These are phyloP conservation scores for Hibiscus mutabilis DNA, from an alignment of 345 rosid genomes.

Conservation along the genomic window DNA sequence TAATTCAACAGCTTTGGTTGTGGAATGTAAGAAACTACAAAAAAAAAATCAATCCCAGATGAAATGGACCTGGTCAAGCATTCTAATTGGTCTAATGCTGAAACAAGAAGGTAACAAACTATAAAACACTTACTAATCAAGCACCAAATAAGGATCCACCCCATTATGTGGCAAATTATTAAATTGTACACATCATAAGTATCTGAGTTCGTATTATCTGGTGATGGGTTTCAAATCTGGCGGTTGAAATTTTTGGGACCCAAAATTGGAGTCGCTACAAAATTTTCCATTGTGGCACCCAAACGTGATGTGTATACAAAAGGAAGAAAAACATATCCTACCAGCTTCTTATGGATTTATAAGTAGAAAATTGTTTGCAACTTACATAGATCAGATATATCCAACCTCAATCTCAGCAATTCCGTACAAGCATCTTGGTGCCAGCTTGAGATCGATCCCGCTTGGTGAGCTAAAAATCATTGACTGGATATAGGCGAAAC, in stretches of 20 bases:
- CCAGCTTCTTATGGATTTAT: slow-evolving; percentile 42
- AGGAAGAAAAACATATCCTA: slow-evolving; percentile 23
- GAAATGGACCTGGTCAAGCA: neutral
- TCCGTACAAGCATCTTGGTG: slow-evolving; percentile 64
- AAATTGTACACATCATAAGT: slow-evolving; percentile 4
- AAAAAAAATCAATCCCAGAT: neutral
- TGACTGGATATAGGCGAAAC: slow-evolving; percentile 37
- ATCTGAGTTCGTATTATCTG: slow-evolving; percentile 19
- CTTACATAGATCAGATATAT: slow-evolving; percentile 32
- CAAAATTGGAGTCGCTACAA: slow-evolving; percentile 35
- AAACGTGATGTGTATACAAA: slow-evolving; percentile 14
- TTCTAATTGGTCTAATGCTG: neutral
- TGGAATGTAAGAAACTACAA: neutral
- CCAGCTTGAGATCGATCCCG: slow-evolving; percentile 65
- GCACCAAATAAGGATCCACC: neutral
- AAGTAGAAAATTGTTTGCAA: slow-evolving; percentile 26
- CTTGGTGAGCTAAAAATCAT: slow-evolving; percentile 37
- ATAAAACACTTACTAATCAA: neutral
- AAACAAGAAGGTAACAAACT: neutral
- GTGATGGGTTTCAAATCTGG: slow-evolving; percentile 26
- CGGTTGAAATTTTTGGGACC: slow-evolving; percentile 22
- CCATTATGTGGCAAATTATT: neutral
- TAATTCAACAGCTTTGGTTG: neutral
- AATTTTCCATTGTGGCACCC: slow-evolving; percentile 28
- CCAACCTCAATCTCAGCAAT: slow-evolving; percentile 18